A percentile compares a stretch with the other conserved stretches of the same genome.
phyloP scores from a whole-genome alignment of 805 yeast species.

The Scheffersomyces coipomensis region DNA sequence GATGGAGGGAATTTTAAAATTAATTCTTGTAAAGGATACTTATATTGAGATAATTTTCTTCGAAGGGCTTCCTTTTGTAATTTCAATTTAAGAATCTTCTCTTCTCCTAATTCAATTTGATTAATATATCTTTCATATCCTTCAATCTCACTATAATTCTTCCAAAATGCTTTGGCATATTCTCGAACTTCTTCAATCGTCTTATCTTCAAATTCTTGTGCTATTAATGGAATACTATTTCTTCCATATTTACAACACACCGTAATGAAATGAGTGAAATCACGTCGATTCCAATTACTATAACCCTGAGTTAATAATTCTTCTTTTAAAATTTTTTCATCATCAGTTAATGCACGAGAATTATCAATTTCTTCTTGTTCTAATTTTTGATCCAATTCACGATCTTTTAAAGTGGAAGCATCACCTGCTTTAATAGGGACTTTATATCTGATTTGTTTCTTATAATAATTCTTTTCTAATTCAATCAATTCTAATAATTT shows the following conservation, averaged over 20 bases:
- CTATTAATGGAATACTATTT: slow-evolving; percentile 65
- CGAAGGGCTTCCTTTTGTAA: slow-evolving; percentile 79
- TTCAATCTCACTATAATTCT: slow-evolving; percentile 72
- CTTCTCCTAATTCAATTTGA: slow-evolving; percentile 89
- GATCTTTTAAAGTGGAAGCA: slow-evolving; percentile 25
- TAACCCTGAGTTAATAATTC: slow-evolving; percentile 66
- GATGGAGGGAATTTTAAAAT: slow-evolving; percentile 71
- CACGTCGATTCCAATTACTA: slow-evolving; percentile 82
- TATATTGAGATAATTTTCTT: slow-evolving; percentile 66
- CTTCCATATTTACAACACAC: slow-evolving; percentile 80
- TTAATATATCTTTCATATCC: slow-evolving; percentile 81
- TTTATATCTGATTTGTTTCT: slow-evolving; percentile 62
- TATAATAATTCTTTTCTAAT: slow-evolving; percentile 74
- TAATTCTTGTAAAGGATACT: slow-evolving; percentile 79
- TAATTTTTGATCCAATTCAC: slow-evolving; percentile 46
- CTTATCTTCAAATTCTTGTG: slow-evolving; percentile 80
- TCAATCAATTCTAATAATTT: slow-evolving; percentile 74
- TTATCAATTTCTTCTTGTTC: slow-evolving; percentile 73
- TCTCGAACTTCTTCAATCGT: slow-evolving; percentile 73
- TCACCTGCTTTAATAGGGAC: slow-evolving; percentile 64
- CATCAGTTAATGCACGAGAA: slow-evolving; percentile 80
- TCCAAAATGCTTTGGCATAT: slow-evolving; percentile 83
- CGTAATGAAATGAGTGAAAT: slow-evolving; percentile 78
- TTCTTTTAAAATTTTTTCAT: slow-evolving; percentile 65
- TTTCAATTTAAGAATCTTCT: slow-evolving; percentile 60